Conservation (phyloP, 164 flowering plant genomes). For the Piper betle region DNA sequence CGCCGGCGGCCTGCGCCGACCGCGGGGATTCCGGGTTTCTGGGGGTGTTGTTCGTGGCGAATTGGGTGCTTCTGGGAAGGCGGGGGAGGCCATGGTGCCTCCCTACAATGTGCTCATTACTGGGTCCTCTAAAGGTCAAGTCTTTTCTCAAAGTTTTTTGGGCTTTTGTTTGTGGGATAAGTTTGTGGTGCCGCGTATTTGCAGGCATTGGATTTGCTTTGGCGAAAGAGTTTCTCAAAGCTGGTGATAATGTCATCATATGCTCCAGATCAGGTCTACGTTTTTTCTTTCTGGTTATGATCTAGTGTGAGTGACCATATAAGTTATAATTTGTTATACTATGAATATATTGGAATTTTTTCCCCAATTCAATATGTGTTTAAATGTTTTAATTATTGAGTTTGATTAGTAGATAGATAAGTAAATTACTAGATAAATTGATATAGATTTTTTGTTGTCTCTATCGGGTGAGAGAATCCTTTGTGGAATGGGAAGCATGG, state of each 20-base stretch:
- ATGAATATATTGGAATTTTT: too few species aligned
- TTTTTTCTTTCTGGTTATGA: not conserved
- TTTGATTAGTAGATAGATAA: too few species aligned
- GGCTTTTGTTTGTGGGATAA: not conserved
- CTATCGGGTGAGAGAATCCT: too few species aligned
- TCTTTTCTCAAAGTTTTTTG: not conserved
- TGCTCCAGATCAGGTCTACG: slow-evolving; percentile 81
- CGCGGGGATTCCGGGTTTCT: slow-evolving; percentile 1
- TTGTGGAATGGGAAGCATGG: too few species aligned
- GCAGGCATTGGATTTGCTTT: slow-evolving; percentile 89
- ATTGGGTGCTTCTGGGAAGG: slow-evolving; percentile 5
- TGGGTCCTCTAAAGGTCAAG: slow-evolving; percentile 67
- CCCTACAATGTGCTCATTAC: slow-evolving; percentile 79
- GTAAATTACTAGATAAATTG: too few species aligned
- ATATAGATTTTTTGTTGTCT: too few species aligned
- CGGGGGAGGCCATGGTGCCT: slow-evolving; percentile 46
- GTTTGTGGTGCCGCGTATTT: not conserved
- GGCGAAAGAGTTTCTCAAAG: slow-evolving; percentile 76
- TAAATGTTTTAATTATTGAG: too few species aligned
- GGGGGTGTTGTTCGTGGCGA: not conserved
- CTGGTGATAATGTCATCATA: slow-evolving; percentile 77
- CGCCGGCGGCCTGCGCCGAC: not conserved
- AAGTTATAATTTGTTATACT: too few species aligned
- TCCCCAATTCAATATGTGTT: too few species aligned
- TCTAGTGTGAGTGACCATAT: too few species aligned